Conservation (phyloP, 164 flowering plant species). For the Euptelea pleiosperma region DNA sequence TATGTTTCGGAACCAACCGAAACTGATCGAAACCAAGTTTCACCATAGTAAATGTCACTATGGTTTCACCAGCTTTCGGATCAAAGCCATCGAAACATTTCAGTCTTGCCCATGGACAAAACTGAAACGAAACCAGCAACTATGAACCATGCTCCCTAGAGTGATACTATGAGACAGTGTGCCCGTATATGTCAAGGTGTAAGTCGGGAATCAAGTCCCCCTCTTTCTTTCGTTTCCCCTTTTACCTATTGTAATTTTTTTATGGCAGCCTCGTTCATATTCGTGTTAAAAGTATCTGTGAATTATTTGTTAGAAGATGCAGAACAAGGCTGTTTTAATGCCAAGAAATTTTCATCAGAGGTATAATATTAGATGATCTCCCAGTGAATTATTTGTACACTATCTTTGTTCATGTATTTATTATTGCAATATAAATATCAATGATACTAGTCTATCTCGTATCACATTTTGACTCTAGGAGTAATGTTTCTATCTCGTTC, state of each 20-base stretch:
- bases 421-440: conserved; percentile 1
- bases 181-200: conserved; percentile 29
- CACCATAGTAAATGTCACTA: too few relatives aligned
- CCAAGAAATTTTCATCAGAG: conserved; percentile 26
- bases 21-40: too few relatives aligned
- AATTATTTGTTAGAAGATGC: conserved; percentile 30
- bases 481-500: conserved; percentile 4
- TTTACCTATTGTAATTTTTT: conserved; percentile 14
- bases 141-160: too few relatives aligned
- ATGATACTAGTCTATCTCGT: conserved; percentile 14
- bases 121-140: too few relatives aligned
- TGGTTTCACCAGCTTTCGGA: too few relatives aligned
- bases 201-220: conserved; percentile 20
- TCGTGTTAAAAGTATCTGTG: conserved; percentile 17
- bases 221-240: background rate
- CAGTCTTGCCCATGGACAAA: too few relatives aligned
- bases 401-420: conserved; percentile 12
- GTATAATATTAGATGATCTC: conserved; percentile 38
- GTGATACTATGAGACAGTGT: conserved; percentile 21
- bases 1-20: too few relatives aligned
- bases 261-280: conserved; percentile 28
- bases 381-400: conserved; percentile 29
- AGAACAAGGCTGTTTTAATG: conserved; percentile 36
- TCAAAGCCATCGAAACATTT: too few relatives aligned
- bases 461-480: conserved; percentile 3